Evolutionary conservation across 495 filamentous ascomycete species (phyloP).

Genomic region (Penicilliopsis zonata): DNA sequence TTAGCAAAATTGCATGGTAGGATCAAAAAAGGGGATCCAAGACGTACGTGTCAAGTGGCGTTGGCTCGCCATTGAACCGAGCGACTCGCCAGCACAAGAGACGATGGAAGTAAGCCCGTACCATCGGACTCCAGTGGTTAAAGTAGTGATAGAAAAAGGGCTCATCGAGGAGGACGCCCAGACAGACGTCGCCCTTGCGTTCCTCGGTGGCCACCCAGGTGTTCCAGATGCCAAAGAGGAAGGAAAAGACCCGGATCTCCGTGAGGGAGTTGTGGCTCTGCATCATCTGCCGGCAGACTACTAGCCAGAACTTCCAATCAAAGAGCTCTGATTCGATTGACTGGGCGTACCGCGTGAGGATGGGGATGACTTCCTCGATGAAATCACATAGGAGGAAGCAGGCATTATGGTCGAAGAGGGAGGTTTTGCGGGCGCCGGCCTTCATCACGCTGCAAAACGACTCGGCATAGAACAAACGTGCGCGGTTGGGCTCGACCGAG

Average conservation of each 20-base stretch:
- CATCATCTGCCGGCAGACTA: constrained; percentile 71
- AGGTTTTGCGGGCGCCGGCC: constrained; percentile 60
- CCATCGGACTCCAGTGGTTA: constrained; percentile 98
- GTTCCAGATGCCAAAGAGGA: constrained; percentile 76
- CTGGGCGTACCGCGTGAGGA: constrained; percentile 45
- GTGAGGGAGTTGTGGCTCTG: constrained; percentile 89
- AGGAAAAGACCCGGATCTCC: constrained; percentile 77
- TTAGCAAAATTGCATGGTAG: background rate
- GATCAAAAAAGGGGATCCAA: background rate
- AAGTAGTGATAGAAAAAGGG: constrained; percentile 76
- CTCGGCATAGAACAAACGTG: constrained; percentile 64
- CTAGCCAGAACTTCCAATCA: constrained; percentile 87
- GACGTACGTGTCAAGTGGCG: constrained; percentile 59
- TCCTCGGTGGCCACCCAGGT: constrained; percentile 52
- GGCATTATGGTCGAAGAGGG: constrained; percentile 73
- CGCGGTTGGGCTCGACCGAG: constrained; percentile 39
- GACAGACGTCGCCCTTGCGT: constrained; percentile 60
- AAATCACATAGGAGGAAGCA: constrained; percentile 93
- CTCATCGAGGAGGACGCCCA: constrained; percentile 70
- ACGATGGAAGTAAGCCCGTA: constrained; percentile 90
- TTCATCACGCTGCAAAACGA: constrained; percentile 65
- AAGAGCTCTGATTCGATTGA: constrained; percentile 31
- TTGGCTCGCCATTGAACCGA: constrained; percentile 57
- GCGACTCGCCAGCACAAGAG: constrained; percentile 87
- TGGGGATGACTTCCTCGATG: constrained; percentile 63